A percentile compares a stretch with the other conserved stretches of the same genome.
Conservation (phyloP, 192 early-diverging fungal species). For the Coemansia sp. region DNA sequence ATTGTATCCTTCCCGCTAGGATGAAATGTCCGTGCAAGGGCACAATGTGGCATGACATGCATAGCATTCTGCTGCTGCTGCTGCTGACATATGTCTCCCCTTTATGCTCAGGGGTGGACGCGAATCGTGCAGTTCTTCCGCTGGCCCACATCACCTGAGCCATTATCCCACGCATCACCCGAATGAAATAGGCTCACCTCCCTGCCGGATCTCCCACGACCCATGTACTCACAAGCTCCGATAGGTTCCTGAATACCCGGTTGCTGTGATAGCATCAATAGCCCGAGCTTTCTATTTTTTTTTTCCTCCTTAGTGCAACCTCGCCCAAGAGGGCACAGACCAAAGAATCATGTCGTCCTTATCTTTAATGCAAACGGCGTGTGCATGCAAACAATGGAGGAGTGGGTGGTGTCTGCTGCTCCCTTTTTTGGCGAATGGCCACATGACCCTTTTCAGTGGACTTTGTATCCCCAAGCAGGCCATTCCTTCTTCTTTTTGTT, state of each 20-base stretch:
- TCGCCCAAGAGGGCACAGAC: too few species aligned
- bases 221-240: not conserved
- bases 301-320: too few species aligned
- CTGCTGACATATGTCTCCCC: not conserved
- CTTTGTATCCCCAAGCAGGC: not conserved
- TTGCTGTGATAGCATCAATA: not conserved
- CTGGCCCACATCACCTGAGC: not conserved
- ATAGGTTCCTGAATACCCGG: not conserved
- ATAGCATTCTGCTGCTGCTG: too few species aligned
- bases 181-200: not conserved
- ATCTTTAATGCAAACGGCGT: not conserved
- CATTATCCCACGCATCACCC: slow-evolving; percentile 1
- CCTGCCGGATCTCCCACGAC: not conserved
- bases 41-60: too few species aligned
- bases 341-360: not conserved
- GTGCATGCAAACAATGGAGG: not conserved
- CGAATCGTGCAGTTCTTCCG: not conserved
- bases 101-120: too few species aligned
- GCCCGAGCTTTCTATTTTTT: not conserved
- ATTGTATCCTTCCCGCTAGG: too few species aligned
- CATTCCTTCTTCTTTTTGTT: not conserved
- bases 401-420: not conserved
- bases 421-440: not conserved
- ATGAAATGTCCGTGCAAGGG: too few species aligned
- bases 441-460: not conserved